A percentile compares a stretch with the other conserved stretches of the same genome.
Evolutionary conservation across 768 basidiomycete species (phyloP).

Genomic region (Suillus paluster): DNA sequence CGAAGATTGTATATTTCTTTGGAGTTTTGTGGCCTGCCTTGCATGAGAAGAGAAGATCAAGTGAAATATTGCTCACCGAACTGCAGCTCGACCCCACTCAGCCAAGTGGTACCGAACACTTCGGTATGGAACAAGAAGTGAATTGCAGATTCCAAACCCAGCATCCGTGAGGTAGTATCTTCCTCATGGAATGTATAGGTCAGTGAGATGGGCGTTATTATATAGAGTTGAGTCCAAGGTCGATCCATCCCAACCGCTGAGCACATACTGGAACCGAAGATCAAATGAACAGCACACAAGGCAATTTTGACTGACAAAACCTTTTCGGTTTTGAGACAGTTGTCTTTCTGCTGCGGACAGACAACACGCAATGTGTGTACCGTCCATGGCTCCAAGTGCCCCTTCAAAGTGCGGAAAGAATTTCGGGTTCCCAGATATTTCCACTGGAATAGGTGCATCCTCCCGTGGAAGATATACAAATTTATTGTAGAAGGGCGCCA

Average conservation of each 20-base stretch:
- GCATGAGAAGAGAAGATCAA: no score
- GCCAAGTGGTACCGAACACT: conserved; percentile 22
- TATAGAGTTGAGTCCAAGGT: conserved; percentile 9
- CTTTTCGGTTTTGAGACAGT: conserved; percentile 25
- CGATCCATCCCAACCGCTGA: conserved; percentile 23
- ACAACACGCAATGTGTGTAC: conserved; percentile 33
- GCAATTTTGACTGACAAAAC: conserved; percentile 29
- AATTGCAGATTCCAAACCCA: conserved; percentile 15
- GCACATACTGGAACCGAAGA: conserved; percentile 18
- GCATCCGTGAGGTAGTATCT: conserved; percentile 21
- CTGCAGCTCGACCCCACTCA: conserved; percentile 17
- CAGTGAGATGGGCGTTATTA: conserved; percentile 14
- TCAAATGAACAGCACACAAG: conserved; percentile 19
- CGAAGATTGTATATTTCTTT: conserved; percentile 29
- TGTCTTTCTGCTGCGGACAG: conserved; percentile 18
- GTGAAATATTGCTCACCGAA: background rate
- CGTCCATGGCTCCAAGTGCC: conserved; percentile 39
- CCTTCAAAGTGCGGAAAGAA: conserved; percentile 39
- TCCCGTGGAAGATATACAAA: background rate
- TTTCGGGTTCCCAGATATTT: conserved; percentile 32
- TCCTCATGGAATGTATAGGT: conserved; percentile 16
- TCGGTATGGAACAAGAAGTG: conserved; percentile 2
- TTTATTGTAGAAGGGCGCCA: no score
- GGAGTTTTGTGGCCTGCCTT: conserved; percentile 17
- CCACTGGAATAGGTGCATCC: conserved; percentile 17